Base-by-base conservation (phyloP, 345 rosid genomes). In the Mangifera indica region DNA sequence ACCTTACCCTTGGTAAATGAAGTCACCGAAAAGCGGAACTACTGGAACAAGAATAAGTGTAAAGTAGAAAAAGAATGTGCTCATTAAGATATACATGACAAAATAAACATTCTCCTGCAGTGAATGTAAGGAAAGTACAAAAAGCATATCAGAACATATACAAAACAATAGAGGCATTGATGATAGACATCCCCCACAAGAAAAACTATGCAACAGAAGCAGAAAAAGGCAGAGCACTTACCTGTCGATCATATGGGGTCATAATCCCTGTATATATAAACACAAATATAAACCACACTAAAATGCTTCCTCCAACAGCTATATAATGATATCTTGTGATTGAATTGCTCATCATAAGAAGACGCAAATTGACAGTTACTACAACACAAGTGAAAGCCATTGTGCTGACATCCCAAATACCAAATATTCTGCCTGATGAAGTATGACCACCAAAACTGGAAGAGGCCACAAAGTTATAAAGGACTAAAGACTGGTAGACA, bases 331-430 rank as follows among this genome's bases (percentile, higher is more conserved):
- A 93, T 83, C 87, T 84, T 12, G 98, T 96, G 71, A 96, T 89
- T 57, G 97, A 85, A 78, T 93, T 92, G 67, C 98, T 89, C 78
- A 91, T 93, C 93, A 96, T 80, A 65, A 96, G 94, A 79, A 96
- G 93, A 46, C 98, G 98, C 69, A 87, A 78, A 80, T 96, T 96
- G 49, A 96, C 97, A 15, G 99, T 87, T 70, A 96, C 84, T 44
- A 96, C 97, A 67, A 91, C 90, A 80, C 97, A 89, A 45, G 98
- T 91, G 86, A 93, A 93, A 55, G 90, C 96, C 91, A 93, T 77
- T 8, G 98, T 96, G 89, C 99, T 93, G 80, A 96, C 87, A 69
- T 96, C 99, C 99, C 99, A 96, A 14, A 86, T 86, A 67, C 99
- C 99, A 73, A 93, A 91, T 45, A 84, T 78, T 91, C 77, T 88